Base-by-base conservation (phyloP, 768 basidiomycete genomes). In the Lactarius pseudohatsudake region DNA sequence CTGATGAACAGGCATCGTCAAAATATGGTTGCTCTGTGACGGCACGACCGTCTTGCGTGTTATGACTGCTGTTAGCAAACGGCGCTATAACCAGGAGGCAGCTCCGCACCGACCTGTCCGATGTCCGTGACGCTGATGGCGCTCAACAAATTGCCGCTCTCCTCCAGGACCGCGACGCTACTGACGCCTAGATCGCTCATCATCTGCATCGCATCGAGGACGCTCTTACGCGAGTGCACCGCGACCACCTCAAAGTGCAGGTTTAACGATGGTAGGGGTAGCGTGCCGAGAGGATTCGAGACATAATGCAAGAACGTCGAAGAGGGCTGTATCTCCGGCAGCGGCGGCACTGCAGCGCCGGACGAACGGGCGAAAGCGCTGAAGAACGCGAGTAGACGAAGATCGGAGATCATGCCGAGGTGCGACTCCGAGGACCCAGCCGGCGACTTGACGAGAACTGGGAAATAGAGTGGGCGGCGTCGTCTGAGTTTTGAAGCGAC, bases 181-280 rank as follows among this genome's bases (percentile, higher is more conserved):
- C 91, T 92, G 30, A 94, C 90, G 28, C 92, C 92, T 72, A 89
- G 84, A 67, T 91, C 90, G 71, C 90, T 91, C 91, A 94, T 92
- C 34, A 90, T 79, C 66, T 81, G 85, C 92, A 94, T 94, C 6
- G 91, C 91, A 74, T 91, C 88, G 59, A 92, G 78, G 30, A 92
- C 87, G 22, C 82, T 82, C 2, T 85, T 84, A 18, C 79, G 81
- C 54, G 89, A 85, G 5, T 81, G 81, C 5, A 86, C 78, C 8
- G 89, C 84, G 10, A 93, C 79, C 20, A 93, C 87, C 1, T 86
- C 82, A 1, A 80, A 72, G 70, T 86, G 84, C 43, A 90, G 78
- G 68, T 86, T 81, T 5, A 91, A 75, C 6, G 86, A 91, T 26
- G 88, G 90, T 41, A 90, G 82, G 8, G 83, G 78, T 34, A 89